Base-by-base conservation (phyloP, 352 stramenopile species). In the Pythium rhizo-oryzae region DNA sequence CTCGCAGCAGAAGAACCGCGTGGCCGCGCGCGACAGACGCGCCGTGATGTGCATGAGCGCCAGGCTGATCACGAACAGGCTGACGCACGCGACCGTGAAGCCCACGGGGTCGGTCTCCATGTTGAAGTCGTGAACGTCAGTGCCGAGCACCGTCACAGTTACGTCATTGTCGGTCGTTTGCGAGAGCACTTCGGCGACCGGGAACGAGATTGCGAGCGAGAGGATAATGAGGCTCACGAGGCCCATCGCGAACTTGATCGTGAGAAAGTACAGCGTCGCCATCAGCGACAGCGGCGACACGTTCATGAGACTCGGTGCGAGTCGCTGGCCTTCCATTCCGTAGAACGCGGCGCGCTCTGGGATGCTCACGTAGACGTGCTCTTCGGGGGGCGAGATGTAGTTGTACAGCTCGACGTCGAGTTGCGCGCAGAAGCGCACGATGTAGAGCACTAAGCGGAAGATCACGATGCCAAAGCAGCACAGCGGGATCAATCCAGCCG, bases 1-100 rank as follows among this genome's bases (percentile, higher is more conserved):
- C 63, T 92, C 83, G 55, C 78, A 86, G 67, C 81, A 92, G 67
- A 92, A 89, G 69, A 92, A 90, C n/a, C 79, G 74, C 21, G 83
- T 90, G 50, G 79, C 76, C 8, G 70, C 70, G 8, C 78, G 71
- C 3, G 83, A 90, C 16, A 87, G 33, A 28, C 68, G 62, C 15
- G 83, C 78, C 8, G 74, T 66, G 15, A 83, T 46, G 25, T 89
- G 77, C 74, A 90, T 87, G 21, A 89, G 43, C 25, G 80, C 81
- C 24, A 82, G 39, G 18, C 79, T 79, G 49, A 90, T 68, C 35
- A 91, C 59, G 5, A 81, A 81, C 11, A 89, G 28, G 44, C 72
- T 89, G 30, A 77, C 49, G 68, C 61, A 76, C 8, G 76, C 61
- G 41, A 90, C 41, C 47, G 71, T 71, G 59, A 85, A 90, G 12